phyloP scores from a whole-genome alignment of 306 rosid genomes.

The Rubus idaeus region DNA sequence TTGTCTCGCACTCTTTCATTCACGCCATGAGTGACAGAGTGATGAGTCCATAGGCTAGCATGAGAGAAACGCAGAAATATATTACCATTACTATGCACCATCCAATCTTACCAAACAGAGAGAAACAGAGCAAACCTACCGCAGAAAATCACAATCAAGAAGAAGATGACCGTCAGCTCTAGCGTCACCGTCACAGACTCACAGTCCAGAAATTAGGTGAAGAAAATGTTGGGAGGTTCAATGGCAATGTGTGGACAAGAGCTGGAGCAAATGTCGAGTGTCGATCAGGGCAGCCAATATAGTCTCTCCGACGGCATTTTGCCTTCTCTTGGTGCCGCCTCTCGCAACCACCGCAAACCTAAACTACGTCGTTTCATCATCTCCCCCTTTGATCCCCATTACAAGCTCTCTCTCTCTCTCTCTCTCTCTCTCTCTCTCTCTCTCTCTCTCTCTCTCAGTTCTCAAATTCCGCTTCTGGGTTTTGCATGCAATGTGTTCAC shows the following conservation, averaged over 20 bases:
- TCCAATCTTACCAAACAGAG: neutral
- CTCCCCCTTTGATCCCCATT: constrained; percentile 44
- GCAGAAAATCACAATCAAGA: neutral
- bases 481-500: neutral
- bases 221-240: constrained; percentile 4
- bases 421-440: constrained; percentile 14
- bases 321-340: constrained; percentile 56
- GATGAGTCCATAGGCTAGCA: neutral
- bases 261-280: constrained; percentile 23
- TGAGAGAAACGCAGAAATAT: neutral
- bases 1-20: neutral
- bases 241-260: constrained; percentile 8
- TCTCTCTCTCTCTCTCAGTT: neutral
- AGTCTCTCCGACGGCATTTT: constrained; percentile 56
- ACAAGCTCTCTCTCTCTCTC: constrained; percentile 41
- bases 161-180: neutral
- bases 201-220: neutral
- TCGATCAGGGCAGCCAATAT: constrained; percentile 58
- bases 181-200: neutral
- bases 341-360: constrained; percentile 18
- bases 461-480: neutral
- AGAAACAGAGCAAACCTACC: neutral
- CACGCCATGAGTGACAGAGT: neutral
- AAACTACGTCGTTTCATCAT: constrained; percentile 33
- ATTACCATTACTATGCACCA: neutral